phyloP scores from a whole-genome alignment of 805 yeast species.

The Starmerella ratchasimensis region DNA sequence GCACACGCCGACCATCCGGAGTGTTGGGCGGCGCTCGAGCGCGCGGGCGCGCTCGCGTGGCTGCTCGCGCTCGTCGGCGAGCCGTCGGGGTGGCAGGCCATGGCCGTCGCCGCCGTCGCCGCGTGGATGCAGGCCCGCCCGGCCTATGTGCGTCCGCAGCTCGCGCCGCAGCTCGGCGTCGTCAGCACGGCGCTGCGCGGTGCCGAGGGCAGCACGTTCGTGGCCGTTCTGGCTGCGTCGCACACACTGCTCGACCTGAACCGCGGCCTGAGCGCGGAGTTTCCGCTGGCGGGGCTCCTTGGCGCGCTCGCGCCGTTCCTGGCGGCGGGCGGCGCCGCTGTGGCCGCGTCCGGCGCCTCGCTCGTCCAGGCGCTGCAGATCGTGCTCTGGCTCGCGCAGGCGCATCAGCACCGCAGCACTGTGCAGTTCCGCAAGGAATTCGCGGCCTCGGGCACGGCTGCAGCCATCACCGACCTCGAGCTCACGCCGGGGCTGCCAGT shows the following conservation, averaged over 20 bases:
- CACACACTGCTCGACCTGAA: slow-evolving; percentile 11
- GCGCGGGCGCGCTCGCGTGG: slow-evolving; percentile 29
- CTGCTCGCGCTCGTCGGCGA: slow-evolving; percentile 34
- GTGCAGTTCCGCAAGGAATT: not conserved
- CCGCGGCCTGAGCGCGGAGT: slow-evolving; percentile 5
- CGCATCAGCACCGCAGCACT: not conserved
- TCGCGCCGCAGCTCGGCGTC: slow-evolving; percentile 1
- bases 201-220: slow-evolving; percentile 9
- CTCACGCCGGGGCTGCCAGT: slow-evolving; percentile 6
- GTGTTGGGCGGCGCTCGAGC: slow-evolving; percentile 30
- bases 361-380: slow-evolving; percentile 14
- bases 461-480: not conserved
- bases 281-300: slow-evolving; percentile 8
- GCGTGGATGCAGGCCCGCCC: slow-evolving; percentile 25
- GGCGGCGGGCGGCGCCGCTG: not conserved
- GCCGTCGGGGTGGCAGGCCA: slow-evolving; percentile 46
- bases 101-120: slow-evolving; percentile 38
- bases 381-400: slow-evolving; percentile 7
- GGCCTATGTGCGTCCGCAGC: slow-evolving; percentile 10
- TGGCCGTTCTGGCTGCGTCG: slow-evolving; percentile 13
- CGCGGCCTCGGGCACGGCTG: not conserved
- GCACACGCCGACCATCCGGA: slow-evolving; percentile 32
- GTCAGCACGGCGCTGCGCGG: slow-evolving; percentile 6
- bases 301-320: slow-evolving; percentile 5
- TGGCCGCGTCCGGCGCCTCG: slow-evolving; percentile 5